A percentile compares a stretch with the other conserved stretches of the same genome.
phyloP scores from a whole-genome alignment of 352 stramenopile species.

The Globisporangium heterothallicum region DNA sequence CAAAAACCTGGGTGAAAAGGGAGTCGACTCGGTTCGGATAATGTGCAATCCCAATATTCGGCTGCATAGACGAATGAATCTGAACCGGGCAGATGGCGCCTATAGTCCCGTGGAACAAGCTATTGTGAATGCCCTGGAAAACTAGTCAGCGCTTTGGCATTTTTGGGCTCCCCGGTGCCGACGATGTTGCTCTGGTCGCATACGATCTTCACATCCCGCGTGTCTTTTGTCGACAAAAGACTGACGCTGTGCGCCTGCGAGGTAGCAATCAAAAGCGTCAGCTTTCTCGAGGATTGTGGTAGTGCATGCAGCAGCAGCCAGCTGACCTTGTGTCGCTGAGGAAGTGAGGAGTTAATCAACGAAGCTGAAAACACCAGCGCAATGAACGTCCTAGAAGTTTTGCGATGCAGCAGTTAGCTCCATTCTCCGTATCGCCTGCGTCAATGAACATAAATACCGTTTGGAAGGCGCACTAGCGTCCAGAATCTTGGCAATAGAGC shows the following conservation, averaged over 20 bases:
- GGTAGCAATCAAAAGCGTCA: not conserved
- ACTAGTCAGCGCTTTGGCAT: not conserved
- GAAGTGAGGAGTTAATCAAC: too few species aligned
- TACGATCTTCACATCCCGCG: not conserved
- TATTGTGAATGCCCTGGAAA: slow-evolving; percentile 26
- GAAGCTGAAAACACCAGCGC: too few species aligned
- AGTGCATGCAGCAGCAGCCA: not conserved
- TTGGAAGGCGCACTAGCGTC: too few species aligned
- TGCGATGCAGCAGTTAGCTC: too few species aligned
- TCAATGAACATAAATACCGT: too few species aligned
- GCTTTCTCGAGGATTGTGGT: not conserved
- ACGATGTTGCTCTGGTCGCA: not conserved
- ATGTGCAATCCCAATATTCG: slow-evolving; percentile 69
- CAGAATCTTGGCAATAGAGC: too few species aligned
- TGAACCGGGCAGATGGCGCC: slow-evolving; percentile 22
- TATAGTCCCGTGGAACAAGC: slow-evolving; percentile 43
- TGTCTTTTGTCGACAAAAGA: not conserved
- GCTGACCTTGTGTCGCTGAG: not conserved
- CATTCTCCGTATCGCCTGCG: too few species aligned
- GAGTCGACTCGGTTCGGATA: slow-evolving; percentile 52
- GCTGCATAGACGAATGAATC: slow-evolving; percentile 39
- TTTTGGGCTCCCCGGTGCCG: not conserved
- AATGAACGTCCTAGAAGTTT: too few species aligned
- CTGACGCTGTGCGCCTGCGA: not conserved
- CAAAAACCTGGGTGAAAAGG: slow-evolving; percentile 53